phyloP scores from a whole-genome alignment of 371 early-diverging fungal genomes.

The Rhizopus delemar region DNA sequence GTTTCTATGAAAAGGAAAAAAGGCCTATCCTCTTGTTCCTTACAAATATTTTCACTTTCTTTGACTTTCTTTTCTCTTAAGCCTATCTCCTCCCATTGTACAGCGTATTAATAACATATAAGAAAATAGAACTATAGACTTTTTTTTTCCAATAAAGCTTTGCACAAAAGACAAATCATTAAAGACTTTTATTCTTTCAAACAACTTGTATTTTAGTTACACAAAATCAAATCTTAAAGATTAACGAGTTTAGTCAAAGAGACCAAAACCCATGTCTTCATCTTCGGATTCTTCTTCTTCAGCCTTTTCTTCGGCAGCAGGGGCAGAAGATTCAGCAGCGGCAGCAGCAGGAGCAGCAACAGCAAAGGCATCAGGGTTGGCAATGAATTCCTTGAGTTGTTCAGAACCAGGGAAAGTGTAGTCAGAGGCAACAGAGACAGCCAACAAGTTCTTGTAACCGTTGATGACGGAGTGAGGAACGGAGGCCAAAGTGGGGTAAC shows the following conservation, averaged over 20 bases:
- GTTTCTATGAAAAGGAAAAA: too few relatives aligned
- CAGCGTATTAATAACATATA: too few relatives aligned
- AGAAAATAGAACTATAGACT: too few relatives aligned
- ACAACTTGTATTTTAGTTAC: too few relatives aligned
- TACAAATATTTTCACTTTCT: too few relatives aligned
- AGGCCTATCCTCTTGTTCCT: too few relatives aligned
- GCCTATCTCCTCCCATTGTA: too few relatives aligned
- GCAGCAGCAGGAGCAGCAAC: conserved; percentile 65
- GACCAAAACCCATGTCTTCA: conserved; percentile 55
- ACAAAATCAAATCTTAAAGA: too few relatives aligned
- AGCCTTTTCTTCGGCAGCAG: conserved; percentile 51
- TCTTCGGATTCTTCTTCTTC: conserved; percentile 55
- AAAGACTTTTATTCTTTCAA: too few relatives aligned
- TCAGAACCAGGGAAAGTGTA: conserved; percentile 93
- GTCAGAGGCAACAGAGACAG: conserved; percentile 89
- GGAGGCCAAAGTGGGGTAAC: conserved; percentile 94
- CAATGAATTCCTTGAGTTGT: conserved; percentile 89
- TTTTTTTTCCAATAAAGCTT: too few relatives aligned
- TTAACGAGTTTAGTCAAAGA: conserved; percentile 26
- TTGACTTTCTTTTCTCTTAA: too few relatives aligned
- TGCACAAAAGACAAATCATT: too few relatives aligned
- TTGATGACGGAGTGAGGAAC: conserved; percentile 97
- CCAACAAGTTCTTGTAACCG: conserved; percentile 95
- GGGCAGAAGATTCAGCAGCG: conserved; percentile 50
- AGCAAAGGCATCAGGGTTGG: conserved; percentile 86